Conservation (phyloP, 345 rosid species). For the Melaleuca alternifolia region DNA sequence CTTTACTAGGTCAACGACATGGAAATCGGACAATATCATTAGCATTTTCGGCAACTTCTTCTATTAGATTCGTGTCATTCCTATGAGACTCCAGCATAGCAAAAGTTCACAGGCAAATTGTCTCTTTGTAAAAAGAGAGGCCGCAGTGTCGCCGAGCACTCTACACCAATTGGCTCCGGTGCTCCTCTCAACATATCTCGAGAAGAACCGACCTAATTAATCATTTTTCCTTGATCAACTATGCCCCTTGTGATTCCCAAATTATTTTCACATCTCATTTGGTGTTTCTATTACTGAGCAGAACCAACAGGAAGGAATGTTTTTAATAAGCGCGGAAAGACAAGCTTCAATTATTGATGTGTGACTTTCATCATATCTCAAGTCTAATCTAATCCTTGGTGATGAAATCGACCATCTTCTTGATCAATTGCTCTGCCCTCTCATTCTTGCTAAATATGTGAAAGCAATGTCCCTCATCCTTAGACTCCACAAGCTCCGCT, state of each 20-base stretch:
- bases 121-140: too few relatives aligned
- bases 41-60: background rate
- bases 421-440: constrained; percentile 15
- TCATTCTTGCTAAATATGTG: constrained; percentile 8
- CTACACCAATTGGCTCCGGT: too few relatives aligned
- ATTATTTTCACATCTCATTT: background rate
- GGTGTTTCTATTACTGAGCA: background rate
- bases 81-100: background rate
- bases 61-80: accelerated
- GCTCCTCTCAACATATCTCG: too few relatives aligned
- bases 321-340: too few relatives aligned
- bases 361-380: too few relatives aligned
- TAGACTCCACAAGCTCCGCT: constrained; percentile 13
- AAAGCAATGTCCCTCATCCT: constrained; percentile 28
- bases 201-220: too few relatives aligned
- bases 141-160: too few relatives aligned
- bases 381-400: background rate
- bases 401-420: constrained; percentile 20
- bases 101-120: too few relatives aligned
- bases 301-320: background rate
- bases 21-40: background rate
- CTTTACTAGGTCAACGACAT: background rate
- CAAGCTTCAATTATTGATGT: background rate
- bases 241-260: too few relatives aligned
- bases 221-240: too few relatives aligned